phyloP scores from a whole-genome alignment of 139 green algal genomes.

The Coelastrella sp. region DNA sequence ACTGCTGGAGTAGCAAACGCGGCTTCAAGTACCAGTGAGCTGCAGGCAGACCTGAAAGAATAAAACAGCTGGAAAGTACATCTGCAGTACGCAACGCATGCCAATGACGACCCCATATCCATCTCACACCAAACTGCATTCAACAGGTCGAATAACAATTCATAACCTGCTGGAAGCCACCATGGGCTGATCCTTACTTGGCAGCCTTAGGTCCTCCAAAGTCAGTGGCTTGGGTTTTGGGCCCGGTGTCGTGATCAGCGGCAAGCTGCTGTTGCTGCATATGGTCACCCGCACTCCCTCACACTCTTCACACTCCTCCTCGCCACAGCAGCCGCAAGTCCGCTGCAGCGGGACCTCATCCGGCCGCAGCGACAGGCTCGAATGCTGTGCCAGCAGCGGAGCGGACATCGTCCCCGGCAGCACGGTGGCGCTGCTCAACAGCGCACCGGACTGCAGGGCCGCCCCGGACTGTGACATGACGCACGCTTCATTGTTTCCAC shows the following conservation, averaged over 20 bases:
- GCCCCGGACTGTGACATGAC: neutral
- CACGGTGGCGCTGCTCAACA: neutral
- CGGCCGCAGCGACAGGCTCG: neutral
- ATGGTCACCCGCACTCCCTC: conserved; percentile 33
- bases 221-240: conserved; percentile 17
- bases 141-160: too few species aligned
- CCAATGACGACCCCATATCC: too few species aligned
- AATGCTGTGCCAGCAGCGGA: neutral
- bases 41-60: too few species aligned
- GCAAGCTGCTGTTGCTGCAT: conserved; percentile 18
- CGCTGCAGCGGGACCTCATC: conserved; percentile 8
- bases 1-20: too few species aligned
- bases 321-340: conserved; percentile 6
- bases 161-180: neutral
- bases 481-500: neutral
- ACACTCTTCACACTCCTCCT: conserved; percentile 34
- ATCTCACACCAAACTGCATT: too few species aligned
- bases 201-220: conserved; percentile 7
- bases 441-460: neutral
- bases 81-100: too few species aligned
- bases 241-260: conserved; percentile 27
- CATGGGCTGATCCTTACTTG: neutral
- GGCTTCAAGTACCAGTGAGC: too few species aligned
- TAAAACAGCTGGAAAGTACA: too few species aligned
- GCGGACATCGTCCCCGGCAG: neutral